These are phyloP conservation scores for Umbellularia californica DNA, from an alignment of 164 flowering plant species.

Conservation along the genomic window DNA sequence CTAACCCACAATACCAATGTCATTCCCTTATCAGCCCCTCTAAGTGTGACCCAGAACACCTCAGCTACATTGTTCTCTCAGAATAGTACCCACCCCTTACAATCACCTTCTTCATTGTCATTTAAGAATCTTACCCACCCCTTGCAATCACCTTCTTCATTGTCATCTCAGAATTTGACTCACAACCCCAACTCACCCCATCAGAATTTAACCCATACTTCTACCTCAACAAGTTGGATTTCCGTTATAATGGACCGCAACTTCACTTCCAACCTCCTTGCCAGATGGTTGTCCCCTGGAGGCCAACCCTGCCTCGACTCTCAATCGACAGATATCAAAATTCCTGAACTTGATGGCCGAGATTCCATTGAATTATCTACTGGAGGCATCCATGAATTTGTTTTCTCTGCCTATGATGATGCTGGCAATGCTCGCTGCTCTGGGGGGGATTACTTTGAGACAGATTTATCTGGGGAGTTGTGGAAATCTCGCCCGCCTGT, in stretches of 20 bases:
- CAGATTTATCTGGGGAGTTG: slow-evolving; percentile 69
- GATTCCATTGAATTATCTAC: slow-evolving; percentile 33
- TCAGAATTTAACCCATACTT: slow-evolving; percentile 5
- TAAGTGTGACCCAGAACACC: not conserved
- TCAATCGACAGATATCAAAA: slow-evolving; percentile 37
- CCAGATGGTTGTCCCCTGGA: slow-evolving; percentile 59
- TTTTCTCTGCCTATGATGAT: slow-evolving; percentile 61
- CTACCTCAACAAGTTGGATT: slow-evolving; percentile 30
- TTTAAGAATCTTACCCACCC: slow-evolving; percentile 1
- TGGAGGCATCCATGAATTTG: slow-evolving; percentile 61
- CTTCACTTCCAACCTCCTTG: slow-evolving; percentile 47
- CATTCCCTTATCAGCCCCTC: not conserved
- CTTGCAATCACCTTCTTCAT: not conserved
- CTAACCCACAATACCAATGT: not conserved
- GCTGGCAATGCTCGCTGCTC: slow-evolving; percentile 43
- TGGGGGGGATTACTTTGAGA: slow-evolving; percentile 92
- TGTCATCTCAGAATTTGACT: not conserved
- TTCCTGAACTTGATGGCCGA: slow-evolving; percentile 44
- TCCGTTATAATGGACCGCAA: slow-evolving; percentile 52
- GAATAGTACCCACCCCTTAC: not conserved
- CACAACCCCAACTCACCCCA: not conserved
- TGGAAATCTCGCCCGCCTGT: slow-evolving; percentile 87
- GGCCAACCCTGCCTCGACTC: slow-evolving; percentile 63
- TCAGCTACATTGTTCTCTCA: not conserved
- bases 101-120: not conserved